phyloP scores from a whole-genome alignment of 1,139 yeast species.

The Scheffersomyces titani region DNA sequence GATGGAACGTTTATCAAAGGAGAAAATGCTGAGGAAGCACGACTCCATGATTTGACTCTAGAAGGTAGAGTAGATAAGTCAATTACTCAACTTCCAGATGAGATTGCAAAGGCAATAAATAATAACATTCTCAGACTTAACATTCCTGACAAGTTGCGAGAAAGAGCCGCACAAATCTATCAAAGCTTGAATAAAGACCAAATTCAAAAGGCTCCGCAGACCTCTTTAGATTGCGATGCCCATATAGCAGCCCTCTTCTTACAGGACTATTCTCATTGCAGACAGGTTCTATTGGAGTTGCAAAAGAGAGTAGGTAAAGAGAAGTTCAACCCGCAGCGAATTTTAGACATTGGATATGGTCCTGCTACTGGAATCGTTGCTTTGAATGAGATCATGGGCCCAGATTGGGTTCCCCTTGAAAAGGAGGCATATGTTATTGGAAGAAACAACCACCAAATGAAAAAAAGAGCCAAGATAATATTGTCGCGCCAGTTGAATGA shows the following conservation, averaged over 20 bases:
- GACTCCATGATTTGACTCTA: slow-evolving; percentile 50
- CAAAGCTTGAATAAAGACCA: slow-evolving; percentile 51
- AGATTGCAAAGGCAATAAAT: slow-evolving; percentile 56
- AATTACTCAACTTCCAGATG: slow-evolving; percentile 50
- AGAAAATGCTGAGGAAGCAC: slow-evolving; percentile 49
- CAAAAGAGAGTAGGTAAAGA: slow-evolving; percentile 51
- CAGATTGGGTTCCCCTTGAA: slow-evolving; percentile 55
- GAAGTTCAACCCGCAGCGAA: slow-evolving; percentile 60
- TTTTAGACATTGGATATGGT: slow-evolving; percentile 85
- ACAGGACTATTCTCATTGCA: slow-evolving; percentile 76
- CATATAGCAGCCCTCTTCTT: slow-evolving; percentile 82
- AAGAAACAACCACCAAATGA: slow-evolving; percentile 62
- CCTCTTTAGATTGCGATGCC: slow-evolving; percentile 71
- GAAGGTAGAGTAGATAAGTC: slow-evolving; percentile 48
- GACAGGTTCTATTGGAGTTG: slow-evolving; percentile 69
- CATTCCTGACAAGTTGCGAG: slow-evolving; percentile 57
- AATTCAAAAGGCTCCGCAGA: slow-evolving; percentile 53
- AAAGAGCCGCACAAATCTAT: slow-evolving; percentile 54
- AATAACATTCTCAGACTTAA: slow-evolving; percentile 58
- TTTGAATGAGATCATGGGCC: slow-evolving; percentile 77
- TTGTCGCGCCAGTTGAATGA: slow-evolving; percentile 71
- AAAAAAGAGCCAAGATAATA: slow-evolving; percentile 73
- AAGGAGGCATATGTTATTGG: slow-evolving; percentile 80
- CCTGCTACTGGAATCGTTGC: slow-evolving; percentile 95
- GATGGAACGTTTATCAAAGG: slow-evolving; percentile 48